phyloP scores from a whole-genome alignment of 495 filamentous ascomycete genomes.

The Aspergillus indologenus region DNA sequence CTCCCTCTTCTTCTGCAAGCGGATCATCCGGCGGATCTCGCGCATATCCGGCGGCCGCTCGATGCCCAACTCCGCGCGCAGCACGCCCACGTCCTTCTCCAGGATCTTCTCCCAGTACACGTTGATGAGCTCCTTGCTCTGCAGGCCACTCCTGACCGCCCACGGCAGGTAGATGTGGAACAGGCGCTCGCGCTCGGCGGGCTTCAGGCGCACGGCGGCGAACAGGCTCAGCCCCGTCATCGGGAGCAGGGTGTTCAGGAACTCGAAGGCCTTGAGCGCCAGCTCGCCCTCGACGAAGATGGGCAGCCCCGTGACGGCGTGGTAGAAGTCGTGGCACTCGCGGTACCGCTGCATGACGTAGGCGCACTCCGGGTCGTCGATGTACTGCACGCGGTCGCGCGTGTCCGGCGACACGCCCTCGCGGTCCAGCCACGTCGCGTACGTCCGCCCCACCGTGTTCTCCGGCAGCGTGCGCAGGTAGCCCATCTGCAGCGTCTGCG shows the following conservation, averaged over 20 bases:
- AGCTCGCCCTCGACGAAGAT: slow-evolving; percentile 92
- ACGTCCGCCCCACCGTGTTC: slow-evolving; percentile 79
- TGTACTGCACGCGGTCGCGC: slow-evolving; percentile 73
- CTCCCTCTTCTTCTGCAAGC: slow-evolving; percentile 63
- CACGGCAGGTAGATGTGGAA: slow-evolving; percentile 78
- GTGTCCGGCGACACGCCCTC: slow-evolving; percentile 94
- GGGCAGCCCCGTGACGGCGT: slow-evolving; percentile 88
- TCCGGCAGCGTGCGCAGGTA: slow-evolving; percentile 67
- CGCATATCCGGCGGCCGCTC: slow-evolving; percentile 89
- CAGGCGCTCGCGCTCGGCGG: slow-evolving; percentile 69
- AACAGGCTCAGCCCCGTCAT: slow-evolving; percentile 89
- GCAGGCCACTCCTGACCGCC: slow-evolving; percentile 80
- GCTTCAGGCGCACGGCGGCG: slow-evolving; percentile 68
- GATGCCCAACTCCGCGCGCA: slow-evolving; percentile 72
- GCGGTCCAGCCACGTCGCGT: slow-evolving; percentile 82
- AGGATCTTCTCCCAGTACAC: slow-evolving; percentile 98
- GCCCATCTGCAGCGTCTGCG: slow-evolving; percentile 65
- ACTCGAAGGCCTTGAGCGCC: slow-evolving; percentile 94
- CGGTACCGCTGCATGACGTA: slow-evolving; percentile 99
- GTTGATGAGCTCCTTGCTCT: slow-evolving; percentile 81
- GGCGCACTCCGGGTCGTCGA: slow-evolving; percentile 91
- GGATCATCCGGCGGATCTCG: slow-evolving; percentile 66
- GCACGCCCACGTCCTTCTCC: slow-evolving; percentile 74
- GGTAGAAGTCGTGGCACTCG: slow-evolving; percentile 98
- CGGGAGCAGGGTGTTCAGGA: slow-evolving; percentile 86